phyloP scores from a whole-genome alignment of 768 basidiomycete genomes.

The Phylloporus arenicola region DNA sequence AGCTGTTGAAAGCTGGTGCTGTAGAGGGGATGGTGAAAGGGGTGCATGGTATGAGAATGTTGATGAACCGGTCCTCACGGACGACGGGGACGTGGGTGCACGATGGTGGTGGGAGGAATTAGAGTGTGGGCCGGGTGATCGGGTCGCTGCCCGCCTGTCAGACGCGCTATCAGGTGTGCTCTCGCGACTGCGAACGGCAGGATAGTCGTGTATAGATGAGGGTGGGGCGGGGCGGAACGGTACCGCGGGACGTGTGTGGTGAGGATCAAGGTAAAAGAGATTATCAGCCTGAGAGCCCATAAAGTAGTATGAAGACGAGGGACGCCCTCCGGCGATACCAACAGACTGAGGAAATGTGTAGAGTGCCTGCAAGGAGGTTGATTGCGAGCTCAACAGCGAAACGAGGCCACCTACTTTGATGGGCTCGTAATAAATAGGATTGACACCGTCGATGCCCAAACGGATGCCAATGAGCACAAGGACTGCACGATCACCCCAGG shows the following conservation, averaged over 20 bases:
- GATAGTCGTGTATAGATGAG: conserved; percentile 20
- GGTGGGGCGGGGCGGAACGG: conserved; percentile 54
- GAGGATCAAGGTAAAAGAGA: conserved; percentile 78
- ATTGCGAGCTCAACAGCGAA: background rate
- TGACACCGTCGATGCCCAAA: conserved; percentile 88
- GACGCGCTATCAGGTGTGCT: conserved; percentile 30
- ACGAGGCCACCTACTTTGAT: conserved; percentile 49
- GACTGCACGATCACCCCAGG: conserved; percentile 83
- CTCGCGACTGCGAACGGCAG: conserved; percentile 21
- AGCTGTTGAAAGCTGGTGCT: conserved; percentile 52
- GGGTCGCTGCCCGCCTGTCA: conserved; percentile 22
- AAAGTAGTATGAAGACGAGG: conserved; percentile 97
- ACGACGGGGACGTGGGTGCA: conserved; percentile 46
- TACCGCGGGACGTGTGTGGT: conserved; percentile 72
- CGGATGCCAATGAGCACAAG: conserved; percentile 82
- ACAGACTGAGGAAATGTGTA: conserved; percentile 95
- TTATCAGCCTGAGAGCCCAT: conserved; percentile 88
- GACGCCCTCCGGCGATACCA: conserved; percentile 94
- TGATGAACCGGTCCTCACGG: conserved; percentile 44
- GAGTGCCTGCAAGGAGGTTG: conserved; percentile 47
- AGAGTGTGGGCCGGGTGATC: conserved; percentile 21
- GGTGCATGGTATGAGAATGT: conserved; percentile 55
- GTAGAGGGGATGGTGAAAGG: conserved; percentile 58
- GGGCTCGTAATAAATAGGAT: conserved; percentile 89
- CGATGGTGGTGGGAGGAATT: conserved; percentile 29